Evolutionary conservation across 148 eudicot species (phyloP).

Genomic region (Vaccinium corymbosum): DNA sequence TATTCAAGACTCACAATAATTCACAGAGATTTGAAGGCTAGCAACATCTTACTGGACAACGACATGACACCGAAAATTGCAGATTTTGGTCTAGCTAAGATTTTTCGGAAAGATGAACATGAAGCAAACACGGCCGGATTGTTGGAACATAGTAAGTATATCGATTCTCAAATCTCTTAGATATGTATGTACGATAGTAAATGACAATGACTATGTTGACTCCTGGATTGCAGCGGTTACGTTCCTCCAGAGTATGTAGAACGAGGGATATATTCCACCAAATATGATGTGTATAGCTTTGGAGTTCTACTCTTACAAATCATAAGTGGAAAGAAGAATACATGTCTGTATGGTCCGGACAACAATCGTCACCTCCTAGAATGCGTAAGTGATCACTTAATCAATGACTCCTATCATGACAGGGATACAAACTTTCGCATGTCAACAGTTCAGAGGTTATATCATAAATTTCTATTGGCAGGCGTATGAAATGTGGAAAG

Average conservation of each 20-base stretch:
- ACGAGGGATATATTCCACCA: slow-evolving; percentile 36
- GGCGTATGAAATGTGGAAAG: slow-evolving; percentile 42
- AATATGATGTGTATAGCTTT: slow-evolving; percentile 41
- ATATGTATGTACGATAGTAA: not conserved
- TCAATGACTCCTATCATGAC: not conserved
- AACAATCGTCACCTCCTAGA: slow-evolving; percentile 33
- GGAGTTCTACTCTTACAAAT: slow-evolving; percentile 43
- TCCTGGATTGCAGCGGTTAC: slow-evolving; percentile 30
- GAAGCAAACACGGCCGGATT: slow-evolving; percentile 39
- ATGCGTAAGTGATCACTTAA: slow-evolving; percentile 28
- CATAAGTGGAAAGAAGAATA: slow-evolving; percentile 35
- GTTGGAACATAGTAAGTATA: slow-evolving; percentile 46
- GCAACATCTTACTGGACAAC: slow-evolving; percentile 36
- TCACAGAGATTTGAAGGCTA: slow-evolving; percentile 41
- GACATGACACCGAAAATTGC: slow-evolving; percentile 38
- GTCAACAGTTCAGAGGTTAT: not conserved
- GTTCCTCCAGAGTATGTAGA: slow-evolving; percentile 43
- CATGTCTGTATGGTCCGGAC: slow-evolving; percentile 20
- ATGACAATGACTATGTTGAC: not conserved
- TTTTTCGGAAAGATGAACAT: slow-evolving; percentile 30
- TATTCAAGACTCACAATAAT: slow-evolving; percentile 17
- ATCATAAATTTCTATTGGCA: slow-evolving; percentile 10
- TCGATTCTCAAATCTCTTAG: not conserved
- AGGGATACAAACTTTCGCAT: not conserved
- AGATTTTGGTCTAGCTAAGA: slow-evolving; percentile 45